phyloP scores from a whole-genome alignment of 1,139 yeast genomes.

The Pichia sorboxylosa region DNA sequence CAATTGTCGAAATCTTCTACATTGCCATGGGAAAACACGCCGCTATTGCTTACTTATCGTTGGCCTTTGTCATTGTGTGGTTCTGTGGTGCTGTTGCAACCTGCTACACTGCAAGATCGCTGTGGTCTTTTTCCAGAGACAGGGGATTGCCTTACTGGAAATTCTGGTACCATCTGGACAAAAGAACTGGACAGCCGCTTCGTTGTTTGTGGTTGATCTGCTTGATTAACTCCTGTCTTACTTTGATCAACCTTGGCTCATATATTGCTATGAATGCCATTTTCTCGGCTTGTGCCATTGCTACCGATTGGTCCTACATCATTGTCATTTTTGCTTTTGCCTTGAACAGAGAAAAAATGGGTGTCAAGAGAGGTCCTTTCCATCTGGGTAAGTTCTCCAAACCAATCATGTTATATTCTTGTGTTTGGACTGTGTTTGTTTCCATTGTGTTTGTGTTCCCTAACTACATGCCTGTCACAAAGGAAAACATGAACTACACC shows the following conservation, averaged over 20 bases:
- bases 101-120: conserved; percentile 24
- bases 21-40: conserved; percentile 42
- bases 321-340: conserved; percentile 29
- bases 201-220: conserved; percentile 28
- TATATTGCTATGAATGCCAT: conserved; percentile 33
- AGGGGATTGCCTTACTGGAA: conserved; percentile 29
- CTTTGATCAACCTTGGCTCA: conserved; percentile 29
- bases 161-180: conserved; percentile 27
- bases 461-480: conserved; percentile 37
- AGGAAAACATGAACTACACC: conserved; percentile 39
- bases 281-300: conserved; percentile 37
- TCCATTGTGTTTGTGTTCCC: conserved; percentile 38
- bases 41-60: conserved; percentile 40
- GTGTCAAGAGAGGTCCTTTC: conserved; percentile 28
- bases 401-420: conserved; percentile 24
- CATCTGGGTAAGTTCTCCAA: conserved; percentile 24
- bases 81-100: conserved; percentile 27
- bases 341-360: conserved; percentile 29
- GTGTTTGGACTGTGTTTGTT: conserved; percentile 35
- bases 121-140: conserved; percentile 32
- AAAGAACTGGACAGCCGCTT: conserved; percentile 27
- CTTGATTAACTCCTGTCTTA: conserved; percentile 23
- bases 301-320: conserved; percentile 32
- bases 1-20: conserved; percentile 40
- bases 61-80: conserved; percentile 29